phyloP scores from a whole-genome alignment of 306 rosid species.

The Quercus rubra region DNA sequence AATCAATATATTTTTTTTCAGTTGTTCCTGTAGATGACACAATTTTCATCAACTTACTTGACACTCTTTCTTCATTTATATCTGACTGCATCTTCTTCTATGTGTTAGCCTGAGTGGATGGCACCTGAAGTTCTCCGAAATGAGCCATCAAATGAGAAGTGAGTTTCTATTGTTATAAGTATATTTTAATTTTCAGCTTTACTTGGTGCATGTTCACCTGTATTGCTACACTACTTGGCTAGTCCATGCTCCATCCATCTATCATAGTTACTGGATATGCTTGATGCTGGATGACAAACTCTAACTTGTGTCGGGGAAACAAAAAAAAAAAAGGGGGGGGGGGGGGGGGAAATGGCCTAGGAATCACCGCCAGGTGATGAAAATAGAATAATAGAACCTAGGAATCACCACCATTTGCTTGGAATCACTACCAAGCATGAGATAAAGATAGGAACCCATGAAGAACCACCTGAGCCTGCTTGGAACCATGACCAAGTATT shows the following conservation, averaged over 20 bases:
- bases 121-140: conserved; percentile 99
- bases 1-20: not conserved
- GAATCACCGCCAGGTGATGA: too few relatives aligned
- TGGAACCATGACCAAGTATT: too few relatives aligned
- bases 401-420: too few relatives aligned
- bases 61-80: conserved; percentile 13
- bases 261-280: not conserved
- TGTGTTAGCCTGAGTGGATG: conserved; percentile 98
- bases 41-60: conserved; percentile 16
- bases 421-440: too few relatives aligned
- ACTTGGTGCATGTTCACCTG: not conserved
- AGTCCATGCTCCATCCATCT: not conserved
- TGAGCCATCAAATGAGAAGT: conserved; percentile 99
- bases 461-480: too few relatives aligned
- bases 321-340: too few relatives aligned
- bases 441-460: too few relatives aligned
- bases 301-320: too few relatives aligned
- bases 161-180: conserved; percentile 18
- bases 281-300: too few relatives aligned
- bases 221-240: not conserved
- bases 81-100: conserved; percentile 28
- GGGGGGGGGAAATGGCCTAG: too few relatives aligned
- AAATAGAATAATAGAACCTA: too few relatives aligned
- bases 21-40: conserved; percentile 15
- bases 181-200: conserved; percentile 6